A percentile compares a stretch with the other conserved stretches of the same genome.
phyloP scores from a whole-genome alignment of 345 rosid species.

The Lepidium africanum region DNA sequence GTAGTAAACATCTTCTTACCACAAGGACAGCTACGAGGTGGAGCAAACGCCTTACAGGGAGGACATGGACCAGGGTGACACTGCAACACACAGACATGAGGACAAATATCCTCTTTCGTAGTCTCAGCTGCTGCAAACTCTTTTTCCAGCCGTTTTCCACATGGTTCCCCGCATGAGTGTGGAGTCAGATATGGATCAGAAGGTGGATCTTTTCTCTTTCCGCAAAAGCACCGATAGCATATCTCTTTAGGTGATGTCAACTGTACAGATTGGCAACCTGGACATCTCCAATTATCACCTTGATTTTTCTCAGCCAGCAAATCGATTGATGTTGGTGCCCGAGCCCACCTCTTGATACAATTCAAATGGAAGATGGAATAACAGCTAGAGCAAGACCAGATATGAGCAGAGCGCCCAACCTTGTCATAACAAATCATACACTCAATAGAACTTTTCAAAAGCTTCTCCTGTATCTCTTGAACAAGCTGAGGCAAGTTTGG shows the following conservation, averaged over 20 bases:
- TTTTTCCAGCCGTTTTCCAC: conserved; percentile 87
- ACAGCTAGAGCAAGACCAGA: conserved; percentile 97
- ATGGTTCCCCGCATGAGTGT: conserved; percentile 94
- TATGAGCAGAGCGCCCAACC: conserved; percentile 66
- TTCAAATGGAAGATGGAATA: conserved; percentile 85
- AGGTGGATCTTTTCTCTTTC: conserved; percentile 79
- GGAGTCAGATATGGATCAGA: conserved; percentile 92
- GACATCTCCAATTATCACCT: conserved; percentile 95
- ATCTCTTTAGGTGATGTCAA: conserved; percentile 67
- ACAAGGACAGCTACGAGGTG: conserved; percentile 72
- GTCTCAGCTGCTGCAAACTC: conserved; percentile 27
- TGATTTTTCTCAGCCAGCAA: conserved; percentile 69
- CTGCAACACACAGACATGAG: conserved; percentile 90
- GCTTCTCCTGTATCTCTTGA: conserved; percentile 89
- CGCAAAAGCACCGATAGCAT: conserved; percentile 72
- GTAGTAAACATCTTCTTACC: conserved; percentile 73
- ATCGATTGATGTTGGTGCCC: conserved; percentile 86
- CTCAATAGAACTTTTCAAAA: conserved; percentile 60
- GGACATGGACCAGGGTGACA: conserved; percentile 99
- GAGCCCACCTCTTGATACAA: conserved; percentile 95
- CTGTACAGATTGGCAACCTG: conserved; percentile 93
- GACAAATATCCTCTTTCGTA: conserved; percentile 61
- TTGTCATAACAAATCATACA: conserved; percentile 97
- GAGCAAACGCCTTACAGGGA: conserved; percentile 95
- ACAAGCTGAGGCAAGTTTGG: conserved; percentile 76